Evolutionary conservation across 2,329 filamentous ascomycete genomes (phyloP).

Genomic region (Sporothrix schenckii): DNA sequence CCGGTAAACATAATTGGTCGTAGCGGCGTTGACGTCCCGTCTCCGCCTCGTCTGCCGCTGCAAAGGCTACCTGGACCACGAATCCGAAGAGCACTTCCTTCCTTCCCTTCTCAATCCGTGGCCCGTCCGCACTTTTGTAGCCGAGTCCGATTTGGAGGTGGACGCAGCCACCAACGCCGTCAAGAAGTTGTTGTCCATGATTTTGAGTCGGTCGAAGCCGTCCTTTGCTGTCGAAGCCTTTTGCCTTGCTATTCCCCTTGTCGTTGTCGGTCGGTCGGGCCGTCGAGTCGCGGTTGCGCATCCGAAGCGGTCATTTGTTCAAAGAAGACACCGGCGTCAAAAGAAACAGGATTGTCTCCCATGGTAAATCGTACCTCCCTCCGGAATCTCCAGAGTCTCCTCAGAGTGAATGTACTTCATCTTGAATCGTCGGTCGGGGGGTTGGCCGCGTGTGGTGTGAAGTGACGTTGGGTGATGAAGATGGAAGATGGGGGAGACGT

Average conservation of each 20-base stretch:
- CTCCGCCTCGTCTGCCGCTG: neutral
- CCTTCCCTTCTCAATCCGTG: neutral
- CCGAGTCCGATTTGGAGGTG: neutral
- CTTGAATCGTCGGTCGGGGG: constrained; percentile 59
- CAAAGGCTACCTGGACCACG: neutral
- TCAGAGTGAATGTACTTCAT: constrained; percentile 99
- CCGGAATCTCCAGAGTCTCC: constrained; percentile 92
- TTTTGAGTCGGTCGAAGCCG: neutral
- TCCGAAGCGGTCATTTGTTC: neutral
- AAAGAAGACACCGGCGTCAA: constrained; percentile 16
- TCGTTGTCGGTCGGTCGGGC: constrained; percentile 5
- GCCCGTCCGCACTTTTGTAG: neutral
- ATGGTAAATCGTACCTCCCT: constrained; percentile 71
- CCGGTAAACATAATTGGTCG: neutral
- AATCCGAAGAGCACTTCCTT: neutral
- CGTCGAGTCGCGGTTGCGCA: constrained; percentile 29
- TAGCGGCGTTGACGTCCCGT: neutral
- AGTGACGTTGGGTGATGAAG: constrained; percentile 33
- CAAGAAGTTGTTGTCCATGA: no score
- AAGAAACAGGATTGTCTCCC: neutral
- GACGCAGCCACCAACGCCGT: neutral
- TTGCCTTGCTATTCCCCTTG: constrained; percentile 10
- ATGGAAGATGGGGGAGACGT: constrained; percentile 26
- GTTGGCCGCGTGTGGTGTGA: constrained; percentile 30
- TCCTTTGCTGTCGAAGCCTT: neutral